Evolutionary conservation across 176 grass and related monocot species (phyloP), one percentile per base, ranked within the genome.

Genomic region (Oryza punctata): DNA sequence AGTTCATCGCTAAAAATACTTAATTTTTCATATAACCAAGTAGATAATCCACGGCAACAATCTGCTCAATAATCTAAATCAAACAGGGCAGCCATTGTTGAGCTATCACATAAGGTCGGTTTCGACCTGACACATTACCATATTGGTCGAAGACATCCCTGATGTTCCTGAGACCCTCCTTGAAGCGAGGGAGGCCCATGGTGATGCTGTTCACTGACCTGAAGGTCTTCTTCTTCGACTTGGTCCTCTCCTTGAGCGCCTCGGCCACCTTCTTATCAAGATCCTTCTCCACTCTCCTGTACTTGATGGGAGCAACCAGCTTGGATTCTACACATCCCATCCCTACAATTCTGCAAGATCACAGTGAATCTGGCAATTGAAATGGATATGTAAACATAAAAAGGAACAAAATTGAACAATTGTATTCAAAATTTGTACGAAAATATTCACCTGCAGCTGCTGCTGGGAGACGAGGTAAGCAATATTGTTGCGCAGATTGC

Each of bases 191-290:
- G 23, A 97, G 90, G 41, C 89, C 80, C 91, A 91, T 94, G 69
- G 90, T 94, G 70, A 97, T 94, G 85, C 94, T 94, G 70, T 97
- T 94, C 87, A 91, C 81, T 16, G 91, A 88, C 80, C 65, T 82
- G 80, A 97, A 94, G 1, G 75, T 81, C 67, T 73, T 83, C 74
- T 72, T 72, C 19, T 63, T 78, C 59, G 70, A 81, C 81, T 9
- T 63, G 4, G 43, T 46, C 88, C 82, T 84, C 81, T 94, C 72
- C 69, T 65, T 87, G 27, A 97, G 90, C 45, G 94, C 91, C 33
- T 81, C 91, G 1, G 84, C 66, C 47, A 97, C 67, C 81, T 82
- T 97, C 60, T 46, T 85, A 68, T 94, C 89, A 19, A 94, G 84
- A 24, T 75, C 81, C 65, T 67, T 77, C 68, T 94, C 67, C n/a